A percentile compares a stretch with the other conserved stretches of the same genome.
phyloP scores from a whole-genome alignment of 139 green algal genomes.

The Chlorella sp. region DNA sequence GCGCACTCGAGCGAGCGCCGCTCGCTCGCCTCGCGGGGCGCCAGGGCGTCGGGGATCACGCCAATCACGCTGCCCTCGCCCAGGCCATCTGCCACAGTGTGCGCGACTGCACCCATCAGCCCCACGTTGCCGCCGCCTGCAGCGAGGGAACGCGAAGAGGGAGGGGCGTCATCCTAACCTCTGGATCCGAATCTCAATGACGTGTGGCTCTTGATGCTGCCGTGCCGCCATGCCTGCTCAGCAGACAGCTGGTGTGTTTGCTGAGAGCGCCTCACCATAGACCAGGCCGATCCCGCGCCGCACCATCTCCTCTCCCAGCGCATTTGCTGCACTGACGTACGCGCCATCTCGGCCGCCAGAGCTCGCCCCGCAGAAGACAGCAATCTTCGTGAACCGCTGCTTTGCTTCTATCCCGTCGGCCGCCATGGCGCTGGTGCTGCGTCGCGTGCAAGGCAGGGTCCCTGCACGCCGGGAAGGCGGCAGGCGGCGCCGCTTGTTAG shows the following conservation, averaged over 20 bases:
- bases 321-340: conserved; percentile 54
- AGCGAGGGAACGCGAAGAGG: not conserved
- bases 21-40: conserved; percentile 43
- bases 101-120: conserved; percentile 78
- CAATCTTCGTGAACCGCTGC: conserved; percentile 32
- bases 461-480: too few relatives aligned
- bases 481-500: too few relatives aligned
- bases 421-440: too few relatives aligned
- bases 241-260: not conserved
- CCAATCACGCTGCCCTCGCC: conserved; percentile 68
- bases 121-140: conserved; percentile 73
- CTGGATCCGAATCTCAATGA: not conserved
- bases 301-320: conserved; percentile 57
- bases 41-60: conserved; percentile 71
- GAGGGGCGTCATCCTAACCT: not conserved
- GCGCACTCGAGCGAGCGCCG: not conserved
- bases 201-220: not conserved
- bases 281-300: conserved; percentile 60
- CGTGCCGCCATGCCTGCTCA: not conserved
- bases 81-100: conserved; percentile 47
- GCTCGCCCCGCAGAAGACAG: conserved; percentile 70
- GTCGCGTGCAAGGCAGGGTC: too few relatives aligned
- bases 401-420: not conserved
- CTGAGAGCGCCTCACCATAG: conserved; percentile 50
- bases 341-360: conserved; percentile 34